A percentile compares a stretch with the other conserved stretches of the same genome.
Evolutionary conservation across 2,329 filamentous ascomycete species (phyloP).

Genomic region (Scedosporium aurantiacum): DNA sequence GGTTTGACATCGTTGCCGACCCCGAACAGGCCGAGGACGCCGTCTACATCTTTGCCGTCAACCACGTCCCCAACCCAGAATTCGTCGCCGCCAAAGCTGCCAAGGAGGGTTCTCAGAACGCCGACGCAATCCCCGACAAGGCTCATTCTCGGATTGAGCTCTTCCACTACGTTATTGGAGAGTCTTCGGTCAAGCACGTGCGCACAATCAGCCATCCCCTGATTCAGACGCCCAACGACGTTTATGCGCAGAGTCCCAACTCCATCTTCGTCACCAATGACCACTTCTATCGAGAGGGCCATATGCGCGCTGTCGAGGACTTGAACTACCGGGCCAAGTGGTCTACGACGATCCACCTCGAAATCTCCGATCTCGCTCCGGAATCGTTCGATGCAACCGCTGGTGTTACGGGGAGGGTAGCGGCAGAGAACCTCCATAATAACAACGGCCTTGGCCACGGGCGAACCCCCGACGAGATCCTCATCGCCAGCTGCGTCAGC

Average conservation of each 20-base stretch:
- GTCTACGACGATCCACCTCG: slow-evolving; percentile 33
- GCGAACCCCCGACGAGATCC: slow-evolving; percentile 24
- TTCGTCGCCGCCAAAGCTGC: slow-evolving; percentile 18
- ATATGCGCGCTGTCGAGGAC: slow-evolving; percentile 35
- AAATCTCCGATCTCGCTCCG: slow-evolving; percentile 11
- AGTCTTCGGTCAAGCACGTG: slow-evolving; percentile 30
- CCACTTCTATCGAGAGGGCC: slow-evolving; percentile 39
- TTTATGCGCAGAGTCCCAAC: slow-evolving; percentile 33
- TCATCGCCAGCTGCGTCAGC: slow-evolving; percentile 30
- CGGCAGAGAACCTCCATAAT: slow-evolving; percentile 33
- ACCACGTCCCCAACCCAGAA: slow-evolving; percentile 42
- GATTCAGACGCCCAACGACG: slow-evolving; percentile 47
- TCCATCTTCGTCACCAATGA: slow-evolving; percentile 52
- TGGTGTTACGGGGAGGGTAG: slow-evolving; percentile 31
- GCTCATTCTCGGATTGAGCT: slow-evolving; percentile 45
- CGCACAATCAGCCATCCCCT: slow-evolving; percentile 41
- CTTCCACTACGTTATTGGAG: slow-evolving; percentile 40
- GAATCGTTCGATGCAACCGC: slow-evolving; percentile 15
- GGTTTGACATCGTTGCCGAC: slow-evolving; percentile 47
- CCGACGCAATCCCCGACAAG: slow-evolving; percentile 16
- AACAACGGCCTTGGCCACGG: slow-evolving; percentile 48
- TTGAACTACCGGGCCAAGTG: slow-evolving; percentile 29
- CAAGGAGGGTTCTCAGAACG: neutral
- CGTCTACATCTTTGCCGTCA: slow-evolving; percentile 50
- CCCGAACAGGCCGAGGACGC: slow-evolving; percentile 23